Evolutionary conservation across 805 yeast species (phyloP).

Genomic region (Sugiyamaella floridensis): DNA sequence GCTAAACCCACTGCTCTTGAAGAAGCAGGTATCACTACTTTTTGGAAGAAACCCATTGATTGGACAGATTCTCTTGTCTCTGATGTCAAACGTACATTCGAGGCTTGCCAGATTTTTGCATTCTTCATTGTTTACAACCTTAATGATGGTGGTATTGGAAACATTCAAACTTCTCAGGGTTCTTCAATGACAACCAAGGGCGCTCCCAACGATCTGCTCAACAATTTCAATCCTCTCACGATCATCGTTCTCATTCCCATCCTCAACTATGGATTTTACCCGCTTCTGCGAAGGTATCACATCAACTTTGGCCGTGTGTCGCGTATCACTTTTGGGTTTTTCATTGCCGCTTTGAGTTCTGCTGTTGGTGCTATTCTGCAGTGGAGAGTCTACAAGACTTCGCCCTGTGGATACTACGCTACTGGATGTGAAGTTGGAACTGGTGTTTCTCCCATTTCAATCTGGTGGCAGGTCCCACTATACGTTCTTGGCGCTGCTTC

Average conservation of each 20-base stretch:
- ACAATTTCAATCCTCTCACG: constrained; percentile 48
- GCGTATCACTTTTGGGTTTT: constrained; percentile 44
- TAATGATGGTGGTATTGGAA: constrained; percentile 43
- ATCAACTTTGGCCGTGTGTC: constrained; percentile 41
- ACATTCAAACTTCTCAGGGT: constrained; percentile 43
- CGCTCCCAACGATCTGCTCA: constrained; percentile 51
- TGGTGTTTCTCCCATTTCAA: constrained; percentile 30
- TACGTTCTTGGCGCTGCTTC: constrained; percentile 44
- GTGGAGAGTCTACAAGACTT: constrained; percentile 40
- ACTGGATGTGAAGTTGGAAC: constrained; percentile 23
- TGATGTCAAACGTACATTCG: constrained; percentile 54
- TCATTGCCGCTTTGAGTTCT: constrained; percentile 41
- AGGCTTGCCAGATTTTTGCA: constrained; percentile 54
- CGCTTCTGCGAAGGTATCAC: constrained; percentile 37
- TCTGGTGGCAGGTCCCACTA: constrained; percentile 31
- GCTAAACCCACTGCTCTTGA: constrained; percentile 12
- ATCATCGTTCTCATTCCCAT: constrained; percentile 47
- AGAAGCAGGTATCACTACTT: not conserved
- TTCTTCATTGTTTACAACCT: constrained; percentile 54
- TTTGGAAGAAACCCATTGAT: constrained; percentile 33
- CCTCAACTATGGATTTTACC: constrained; percentile 43
- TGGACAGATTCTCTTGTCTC: constrained; percentile 50
- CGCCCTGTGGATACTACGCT: constrained; percentile 45
- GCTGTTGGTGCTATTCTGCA: constrained; percentile 47
- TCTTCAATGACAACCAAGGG: constrained; percentile 47